These are phyloP conservation scores for Vanilla planifolia DNA, from an alignment of 106 monocot genomes.

Conservation along the genomic window DNA sequence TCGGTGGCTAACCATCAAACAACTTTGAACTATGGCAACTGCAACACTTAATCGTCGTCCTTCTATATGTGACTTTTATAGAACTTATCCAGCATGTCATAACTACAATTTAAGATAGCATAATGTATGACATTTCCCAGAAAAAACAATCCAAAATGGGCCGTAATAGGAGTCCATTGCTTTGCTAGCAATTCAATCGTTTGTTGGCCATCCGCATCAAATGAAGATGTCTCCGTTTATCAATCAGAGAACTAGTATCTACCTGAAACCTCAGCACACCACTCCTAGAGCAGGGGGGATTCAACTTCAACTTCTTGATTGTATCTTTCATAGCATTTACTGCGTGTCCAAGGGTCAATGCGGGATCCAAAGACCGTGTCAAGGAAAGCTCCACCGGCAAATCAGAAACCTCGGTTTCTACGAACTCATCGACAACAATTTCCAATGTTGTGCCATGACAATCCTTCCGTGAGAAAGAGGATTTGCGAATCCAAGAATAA, in stretches of 20 bases:
- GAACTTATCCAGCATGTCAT: too few relatives aligned
- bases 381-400: slow-evolving; percentile 34
- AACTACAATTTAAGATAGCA: too few relatives aligned
- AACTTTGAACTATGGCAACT: too few relatives aligned
- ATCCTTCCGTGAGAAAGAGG: slow-evolving; percentile 2
- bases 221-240: background rate
- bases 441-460: slow-evolving; percentile 6
- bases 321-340: slow-evolving; percentile 38
- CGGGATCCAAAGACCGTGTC: slow-evolving; percentile 32
- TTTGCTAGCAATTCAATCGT: background rate
- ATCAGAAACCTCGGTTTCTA: slow-evolving; percentile 10
- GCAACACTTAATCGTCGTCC: too few relatives aligned
- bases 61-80: too few relatives aligned
- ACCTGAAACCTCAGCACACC: slow-evolving; percentile 77
- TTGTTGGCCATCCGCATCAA: too few relatives aligned
- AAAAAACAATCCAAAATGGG: too few relatives aligned
- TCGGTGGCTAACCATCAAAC: too few relatives aligned
- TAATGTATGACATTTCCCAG: too few relatives aligned
- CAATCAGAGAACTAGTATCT: background rate
- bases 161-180: background rate
- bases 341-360: slow-evolving; percentile 32
- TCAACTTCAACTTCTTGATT: slow-evolving; percentile 33
- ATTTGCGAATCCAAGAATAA: too few relatives aligned
- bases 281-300: slow-evolving; percentile 33
- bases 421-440: slow-evolving; percentile 16